These are phyloP conservation scores for Fusarium lateritium DNA, from an alignment of 2,329 filamentous ascomycete genomes.

Conservation along the genomic window DNA sequence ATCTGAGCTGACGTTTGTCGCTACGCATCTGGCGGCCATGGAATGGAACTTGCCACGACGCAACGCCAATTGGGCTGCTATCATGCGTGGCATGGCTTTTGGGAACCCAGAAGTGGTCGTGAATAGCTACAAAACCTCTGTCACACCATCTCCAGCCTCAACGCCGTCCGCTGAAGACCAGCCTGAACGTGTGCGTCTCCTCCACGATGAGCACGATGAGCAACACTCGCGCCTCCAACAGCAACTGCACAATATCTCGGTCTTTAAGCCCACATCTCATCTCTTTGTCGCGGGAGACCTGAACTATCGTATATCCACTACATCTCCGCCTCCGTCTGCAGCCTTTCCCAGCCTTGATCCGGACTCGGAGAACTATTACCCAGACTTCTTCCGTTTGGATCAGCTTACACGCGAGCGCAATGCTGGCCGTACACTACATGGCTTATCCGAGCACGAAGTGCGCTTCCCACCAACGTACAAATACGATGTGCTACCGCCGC, in stretches of 20 bases:
- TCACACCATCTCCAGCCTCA: constrained; percentile 41
- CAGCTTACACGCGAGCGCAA: constrained; percentile 82
- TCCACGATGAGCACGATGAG: constrained; percentile 55
- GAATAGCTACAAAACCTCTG: constrained; percentile 45
- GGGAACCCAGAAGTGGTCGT: constrained; percentile 63
- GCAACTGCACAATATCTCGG: constrained; percentile 69
- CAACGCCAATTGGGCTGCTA: constrained; percentile 90
- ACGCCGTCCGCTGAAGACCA: constrained; percentile 46
- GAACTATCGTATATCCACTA: constrained; percentile 89
- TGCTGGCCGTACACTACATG: constrained; percentile 81
- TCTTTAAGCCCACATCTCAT: constrained; percentile 83
- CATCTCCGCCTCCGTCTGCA: constrained; percentile 72
- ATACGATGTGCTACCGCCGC: constrained; percentile 68
- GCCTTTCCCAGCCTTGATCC: constrained; percentile 73
- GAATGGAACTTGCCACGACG: constrained; percentile 82
- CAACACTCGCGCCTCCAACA: constrained; percentile 58
- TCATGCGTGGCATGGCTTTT: constrained; percentile 87
- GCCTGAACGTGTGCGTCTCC: constrained; percentile 52
- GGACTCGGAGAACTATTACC: constrained; percentile 73
- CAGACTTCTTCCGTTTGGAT: constrained; percentile 78
- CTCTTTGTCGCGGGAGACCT: constrained; percentile 92
- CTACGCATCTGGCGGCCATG: constrained; percentile 90
- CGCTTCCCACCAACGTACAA: constrained; percentile 96
- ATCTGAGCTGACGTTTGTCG: constrained; percentile 85
- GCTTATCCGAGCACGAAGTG: constrained; percentile 81